Base-by-base conservation (phyloP, 495 filamentous ascomycete species). In the Penicillium samsonianum region DNA sequence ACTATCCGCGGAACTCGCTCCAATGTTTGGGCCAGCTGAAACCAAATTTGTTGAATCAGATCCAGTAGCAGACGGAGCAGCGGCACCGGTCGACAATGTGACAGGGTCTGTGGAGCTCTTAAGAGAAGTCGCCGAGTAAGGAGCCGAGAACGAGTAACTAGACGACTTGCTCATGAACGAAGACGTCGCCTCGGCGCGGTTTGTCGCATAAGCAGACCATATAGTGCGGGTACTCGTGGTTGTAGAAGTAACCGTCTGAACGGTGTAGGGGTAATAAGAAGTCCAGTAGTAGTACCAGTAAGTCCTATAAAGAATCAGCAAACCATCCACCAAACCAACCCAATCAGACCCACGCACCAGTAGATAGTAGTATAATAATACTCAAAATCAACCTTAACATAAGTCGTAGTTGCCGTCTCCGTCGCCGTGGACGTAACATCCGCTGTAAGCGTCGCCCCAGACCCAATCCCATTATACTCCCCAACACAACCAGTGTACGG, bases 251-350 rank as follows among this genome's bases (percentile, higher is more conserved):
- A 67, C 62, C 0, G 59, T 62, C 43, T 33, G 40, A 9, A 50
- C 51, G 1, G 59, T 65, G 47, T 67, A 67, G 4, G 65, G 62
- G 1, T 50, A 23, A 31, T 25, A 50, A 28, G 65, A 65, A 17
- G 65, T 67, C 65, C 65, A 67, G 53, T 55, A 65, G 16, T 65
- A 67, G 42, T 52, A 62, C 49, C 50, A 67, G 17, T 60, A 67
- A 16, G 62, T 58, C 65, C 65, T 67, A 41, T 16, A 14, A 8
- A 16, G n/a, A 19, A 31, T 62, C 22, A 64, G 54, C 25, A 6
- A 22, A 28, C 7, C 3, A n/a, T 14, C 5, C 19, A 33, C 12
- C 2, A 25, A 28, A 43, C 9, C 4, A 28, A 37, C 3, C 0
- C 0, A 23, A 7, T 6, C 2, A 17, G 12, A 35, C 12, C 9